Conservation (phyloP, 2,329 filamentous ascomycete species). For the Microsporum canis region DNA sequence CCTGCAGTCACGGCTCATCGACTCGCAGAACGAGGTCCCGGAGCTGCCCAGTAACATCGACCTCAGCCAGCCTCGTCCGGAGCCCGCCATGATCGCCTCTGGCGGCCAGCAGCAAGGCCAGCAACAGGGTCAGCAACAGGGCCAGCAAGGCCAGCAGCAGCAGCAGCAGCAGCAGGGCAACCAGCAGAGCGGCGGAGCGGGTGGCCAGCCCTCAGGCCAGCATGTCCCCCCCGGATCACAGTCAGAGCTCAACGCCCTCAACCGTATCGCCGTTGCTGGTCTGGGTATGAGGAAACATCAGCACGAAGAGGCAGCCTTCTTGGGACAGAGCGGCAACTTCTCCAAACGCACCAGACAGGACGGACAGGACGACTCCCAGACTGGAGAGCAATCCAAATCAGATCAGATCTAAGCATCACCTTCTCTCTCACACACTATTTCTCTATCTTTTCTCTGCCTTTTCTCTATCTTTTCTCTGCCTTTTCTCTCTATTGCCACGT, state of each 20-base stretch:
- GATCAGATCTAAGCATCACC: neutral
- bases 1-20: constrained; percentile 74
- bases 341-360: constrained; percentile 16
- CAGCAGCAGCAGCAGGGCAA: constrained; percentile 8
- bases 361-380: neutral
- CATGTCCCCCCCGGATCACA: constrained; percentile 1
- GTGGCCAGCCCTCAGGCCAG: constrained; percentile 2
- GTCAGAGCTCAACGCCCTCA: constrained; percentile 32
- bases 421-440: neutral
- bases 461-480: neutral
- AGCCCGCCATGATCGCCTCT: constrained; percentile 20
- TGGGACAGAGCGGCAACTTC: constrained; percentile 24
- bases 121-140: constrained; percentile 8
- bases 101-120: constrained; percentile 8
- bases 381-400: neutral
- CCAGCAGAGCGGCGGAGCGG: constrained; percentile 3
- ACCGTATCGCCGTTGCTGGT: constrained; percentile 34
- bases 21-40: constrained; percentile 72
- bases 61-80: constrained; percentile 45
- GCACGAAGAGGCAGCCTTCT: constrained; percentile 27
- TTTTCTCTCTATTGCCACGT: neutral
- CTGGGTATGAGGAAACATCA: constrained; percentile 35
- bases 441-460: neutral
- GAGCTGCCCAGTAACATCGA: constrained; percentile 72
- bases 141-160: constrained; percentile 10